Conservation (phyloP, 371 early-diverging fungal genomes). For the Phascolomyces articulosus region DNA sequence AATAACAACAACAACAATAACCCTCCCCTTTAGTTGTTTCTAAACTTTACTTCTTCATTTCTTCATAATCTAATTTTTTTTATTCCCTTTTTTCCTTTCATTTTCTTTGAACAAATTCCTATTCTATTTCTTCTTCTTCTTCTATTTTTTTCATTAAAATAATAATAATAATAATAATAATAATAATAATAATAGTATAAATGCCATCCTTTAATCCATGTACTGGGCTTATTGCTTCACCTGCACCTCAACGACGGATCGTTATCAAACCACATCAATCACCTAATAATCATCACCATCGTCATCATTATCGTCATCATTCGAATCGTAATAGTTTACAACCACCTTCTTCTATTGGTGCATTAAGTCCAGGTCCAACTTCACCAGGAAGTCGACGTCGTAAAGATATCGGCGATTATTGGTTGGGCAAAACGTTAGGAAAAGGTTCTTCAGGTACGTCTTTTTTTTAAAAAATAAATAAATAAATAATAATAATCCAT, state of each 20-base stretch:
- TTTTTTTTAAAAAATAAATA: too few species aligned
- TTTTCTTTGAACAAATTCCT: too few species aligned
- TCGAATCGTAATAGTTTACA: conserved; percentile 13
- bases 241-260: conserved; percentile 43
- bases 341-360: conserved; percentile 12
- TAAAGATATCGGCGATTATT: conserved; percentile 76
- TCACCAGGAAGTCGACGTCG: conserved; percentile 50
- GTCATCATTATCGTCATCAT: conserved; percentile 13
- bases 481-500: too few species aligned
- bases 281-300: conserved; percentile 15
- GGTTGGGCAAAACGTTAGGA: conserved; percentile 79
- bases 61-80: not conserved
- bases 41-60: not conserved
- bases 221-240: conserved; percentile 37
- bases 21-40: conserved; percentile 1
- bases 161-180: too few species aligned
- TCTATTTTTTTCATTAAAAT: not conserved
- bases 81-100: conserved; percentile 3
- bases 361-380: conserved; percentile 3
- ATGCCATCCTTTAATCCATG: conserved; percentile 26
- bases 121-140: conserved; percentile 13
- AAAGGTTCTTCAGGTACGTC: conserved; percentile 85
- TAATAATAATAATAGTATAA: not conserved
- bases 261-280: conserved; percentile 22
- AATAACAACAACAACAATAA: too few species aligned